Percentiles rank a stretch among this genome's conserved stretches.
Conservation (phyloP, 257 asterid genomes). For the Prunella vulgaris region DNA sequence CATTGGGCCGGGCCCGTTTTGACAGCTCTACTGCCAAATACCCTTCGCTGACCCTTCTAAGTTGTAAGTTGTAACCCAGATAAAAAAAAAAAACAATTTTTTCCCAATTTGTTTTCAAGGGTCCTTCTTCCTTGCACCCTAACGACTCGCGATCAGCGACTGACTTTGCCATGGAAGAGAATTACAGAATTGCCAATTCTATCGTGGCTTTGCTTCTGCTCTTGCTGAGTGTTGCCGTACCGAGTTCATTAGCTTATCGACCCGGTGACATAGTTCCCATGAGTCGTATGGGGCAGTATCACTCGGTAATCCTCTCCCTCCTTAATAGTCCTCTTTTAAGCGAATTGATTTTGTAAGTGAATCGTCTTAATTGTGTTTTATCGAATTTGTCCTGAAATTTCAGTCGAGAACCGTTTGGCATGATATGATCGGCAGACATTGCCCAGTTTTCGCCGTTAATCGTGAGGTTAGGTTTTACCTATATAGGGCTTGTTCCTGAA, state of each 20-base stretch:
- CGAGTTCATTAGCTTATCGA: constrained; percentile 58
- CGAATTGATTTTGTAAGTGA: constrained; percentile 2
- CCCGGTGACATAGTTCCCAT: constrained; percentile 90
- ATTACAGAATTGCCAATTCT: constrained; percentile 22
- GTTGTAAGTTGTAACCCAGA: too few species aligned
- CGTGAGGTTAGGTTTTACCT: constrained; percentile 67
- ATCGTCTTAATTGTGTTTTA: not conserved
- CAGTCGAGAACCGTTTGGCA: constrained; percentile 94
- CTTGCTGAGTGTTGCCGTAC: constrained; percentile 32
- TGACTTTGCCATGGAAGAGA: constrained; percentile 35
- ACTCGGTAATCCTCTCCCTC: constrained; percentile 43
- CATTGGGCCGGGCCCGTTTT: too few species aligned
- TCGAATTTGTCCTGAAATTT: not conserved
- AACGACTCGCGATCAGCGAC: constrained; percentile 17
- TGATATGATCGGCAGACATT: constrained; percentile 93
- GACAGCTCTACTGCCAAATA: too few species aligned
- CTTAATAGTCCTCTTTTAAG: not conserved
- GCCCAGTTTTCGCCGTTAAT: constrained; percentile 84
- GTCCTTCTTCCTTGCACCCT: not conserved
- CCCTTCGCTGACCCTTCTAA: too few species aligned
- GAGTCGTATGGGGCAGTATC: constrained; percentile 95
- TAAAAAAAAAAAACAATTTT: too few species aligned
- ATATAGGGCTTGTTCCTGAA: constrained; percentile 16
- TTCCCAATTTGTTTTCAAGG: not conserved
- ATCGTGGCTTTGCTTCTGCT: constrained; percentile 31